These are phyloP conservation scores for Psidium guajava DNA, from an alignment of 345 rosid genomes.

Conservation along the genomic window DNA sequence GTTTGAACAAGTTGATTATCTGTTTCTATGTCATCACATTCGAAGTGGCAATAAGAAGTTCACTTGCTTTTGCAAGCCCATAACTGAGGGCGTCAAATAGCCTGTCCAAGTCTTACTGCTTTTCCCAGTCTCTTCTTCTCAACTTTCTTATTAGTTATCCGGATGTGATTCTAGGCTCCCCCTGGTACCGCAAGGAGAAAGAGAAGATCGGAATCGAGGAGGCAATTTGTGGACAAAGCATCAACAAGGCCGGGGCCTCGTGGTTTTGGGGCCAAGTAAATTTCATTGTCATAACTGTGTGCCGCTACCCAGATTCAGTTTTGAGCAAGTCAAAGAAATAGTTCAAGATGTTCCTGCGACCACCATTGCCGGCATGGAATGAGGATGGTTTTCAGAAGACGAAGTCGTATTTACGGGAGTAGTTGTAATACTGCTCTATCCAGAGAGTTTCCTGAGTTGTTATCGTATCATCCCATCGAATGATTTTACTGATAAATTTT, in stretches of 20 bases:
- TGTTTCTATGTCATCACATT: not conserved
- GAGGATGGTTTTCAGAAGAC: not conserved
- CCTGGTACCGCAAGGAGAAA: slow-evolving; percentile 87
- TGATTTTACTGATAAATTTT: not conserved
- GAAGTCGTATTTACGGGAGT: not conserved
- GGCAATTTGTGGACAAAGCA: slow-evolving; percentile 43
- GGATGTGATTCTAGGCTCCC: slow-evolving; percentile 40
- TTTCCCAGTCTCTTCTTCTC: not conserved
- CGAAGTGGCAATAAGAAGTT: not conserved
- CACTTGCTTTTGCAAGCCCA: not conserved
- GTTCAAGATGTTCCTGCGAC: not conserved
- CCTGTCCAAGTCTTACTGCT: not conserved
- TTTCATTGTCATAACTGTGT: not conserved
- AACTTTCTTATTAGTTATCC: not conserved
- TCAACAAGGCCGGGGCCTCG: slow-evolving; percentile 62
- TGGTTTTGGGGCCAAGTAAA: slow-evolving; percentile 51
- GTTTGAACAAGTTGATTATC: not conserved
- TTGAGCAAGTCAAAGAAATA: not conserved
- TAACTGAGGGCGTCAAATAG: not conserved
- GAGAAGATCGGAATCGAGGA: slow-evolving; percentile 57
- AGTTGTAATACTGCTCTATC: not conserved
- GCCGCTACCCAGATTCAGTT: not conserved
- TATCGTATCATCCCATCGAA: not conserved
- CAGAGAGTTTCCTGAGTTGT: not conserved
- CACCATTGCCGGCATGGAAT: not conserved